Percentiles rank a stretch among this genome's conserved stretches.
These are phyloP conservation scores for Cytospora leucostoma DNA, from an alignment of 2,329 filamentous ascomycete species.

Conservation along the genomic window DNA sequence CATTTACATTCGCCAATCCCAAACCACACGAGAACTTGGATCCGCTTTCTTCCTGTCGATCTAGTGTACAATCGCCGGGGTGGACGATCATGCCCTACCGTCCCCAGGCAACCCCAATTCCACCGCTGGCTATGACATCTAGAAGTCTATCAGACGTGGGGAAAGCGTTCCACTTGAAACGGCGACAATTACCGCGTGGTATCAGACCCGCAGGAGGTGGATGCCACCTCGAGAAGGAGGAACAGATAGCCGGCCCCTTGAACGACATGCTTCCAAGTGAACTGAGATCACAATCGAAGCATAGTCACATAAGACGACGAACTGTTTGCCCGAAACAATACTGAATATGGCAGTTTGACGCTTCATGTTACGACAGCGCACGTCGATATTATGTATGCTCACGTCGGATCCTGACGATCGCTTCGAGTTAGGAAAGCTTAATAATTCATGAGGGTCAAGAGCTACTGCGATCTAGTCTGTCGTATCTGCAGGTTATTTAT, in stretches of 20 bases:
- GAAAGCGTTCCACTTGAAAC: background rate
- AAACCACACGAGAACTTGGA: slow-evolving; percentile 5
- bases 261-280: slow-evolving; percentile 5
- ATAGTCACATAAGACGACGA: background rate
- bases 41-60: background rate
- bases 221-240: background rate
- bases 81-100: background rate
- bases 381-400: slow-evolving; percentile 15
- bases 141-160: background rate
- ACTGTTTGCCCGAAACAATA: background rate
- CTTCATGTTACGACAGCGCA: slow-evolving; percentile 15
- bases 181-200: slow-evolving; percentile 9
- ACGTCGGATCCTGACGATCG: slow-evolving; percentile 10
- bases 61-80: background rate
- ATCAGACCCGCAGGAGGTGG: background rate
- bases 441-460: background rate
- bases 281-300: slow-evolving; percentile 9
- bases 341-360: background rate
- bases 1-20: background rate
- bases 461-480: slow-evolving; percentile 14
- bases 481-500: slow-evolving; percentile 18
- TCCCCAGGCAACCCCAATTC: background rate
- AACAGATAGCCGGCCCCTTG: background rate
- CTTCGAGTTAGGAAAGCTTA: background rate
- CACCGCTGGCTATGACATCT: slow-evolving; percentile 4